A percentile compares a stretch with the other conserved stretches of the same genome.
phyloP scores from a whole-genome alignment of 2,329 filamentous ascomycete species.

The Celoporthe dispersa region DNA sequence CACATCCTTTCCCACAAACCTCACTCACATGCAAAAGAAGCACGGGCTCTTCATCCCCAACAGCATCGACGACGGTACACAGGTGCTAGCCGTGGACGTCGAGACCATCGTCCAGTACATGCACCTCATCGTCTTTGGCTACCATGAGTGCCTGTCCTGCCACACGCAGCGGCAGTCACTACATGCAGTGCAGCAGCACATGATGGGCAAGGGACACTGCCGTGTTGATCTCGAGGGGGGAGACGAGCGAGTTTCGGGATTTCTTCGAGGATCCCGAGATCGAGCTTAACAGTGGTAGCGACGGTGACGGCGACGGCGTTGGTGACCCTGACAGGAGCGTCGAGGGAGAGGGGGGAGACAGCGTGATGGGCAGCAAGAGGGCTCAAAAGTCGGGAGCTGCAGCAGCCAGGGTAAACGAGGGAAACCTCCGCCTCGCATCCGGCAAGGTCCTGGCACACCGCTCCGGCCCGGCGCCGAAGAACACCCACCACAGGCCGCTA shows the following conservation, averaged over 20 bases:
- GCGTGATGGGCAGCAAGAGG: not conserved
- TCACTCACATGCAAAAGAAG: conserved; percentile 52
- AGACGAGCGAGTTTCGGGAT: conserved; percentile 45
- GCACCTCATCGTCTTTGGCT: conserved; percentile 51
- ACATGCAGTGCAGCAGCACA: conserved; percentile 55
- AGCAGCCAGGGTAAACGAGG: not conserved
- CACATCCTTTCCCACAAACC: conserved; percentile 41
- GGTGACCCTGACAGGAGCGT: not conserved
- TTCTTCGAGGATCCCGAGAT: conserved; percentile 43
- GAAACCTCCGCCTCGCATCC: conserved; percentile 39
- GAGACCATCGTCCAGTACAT: conserved; percentile 53
- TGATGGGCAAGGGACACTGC: conserved; percentile 53
- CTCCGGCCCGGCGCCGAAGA: conserved; percentile 23
- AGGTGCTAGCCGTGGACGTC: conserved; percentile 48
- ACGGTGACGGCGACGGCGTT: not conserved
- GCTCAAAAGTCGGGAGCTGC: not conserved
- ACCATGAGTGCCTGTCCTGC: conserved; percentile 56
- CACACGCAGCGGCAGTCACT: conserved; percentile 47
- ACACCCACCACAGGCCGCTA: conserved; percentile 13
- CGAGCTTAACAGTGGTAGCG: not conserved
- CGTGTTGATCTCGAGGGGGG: conserved; percentile 42
- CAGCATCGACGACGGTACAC: conserved; percentile 28
- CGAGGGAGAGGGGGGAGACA: not conserved
- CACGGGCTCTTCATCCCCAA: conserved; percentile 53
- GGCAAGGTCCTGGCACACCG: conserved; percentile 41